Base-by-base conservation (phyloP, 208 protist genomes). In the Acanthamoeba sp. region DNA sequence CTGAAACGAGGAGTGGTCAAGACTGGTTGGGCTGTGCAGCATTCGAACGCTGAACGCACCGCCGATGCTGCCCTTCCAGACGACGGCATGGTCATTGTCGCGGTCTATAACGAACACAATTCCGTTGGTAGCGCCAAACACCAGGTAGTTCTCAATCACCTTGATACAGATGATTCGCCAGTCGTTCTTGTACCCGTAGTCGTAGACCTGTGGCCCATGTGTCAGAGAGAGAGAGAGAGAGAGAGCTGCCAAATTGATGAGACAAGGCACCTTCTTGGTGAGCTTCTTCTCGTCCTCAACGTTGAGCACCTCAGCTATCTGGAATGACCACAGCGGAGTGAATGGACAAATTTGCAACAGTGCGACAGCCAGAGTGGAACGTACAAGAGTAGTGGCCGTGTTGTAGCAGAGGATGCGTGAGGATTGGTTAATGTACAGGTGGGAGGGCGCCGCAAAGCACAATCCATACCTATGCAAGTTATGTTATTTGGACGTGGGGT, bases 31-130 rank as follows among this genome's bases (percentile, higher is more conserved):
- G 3, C 2, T 76, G 66, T 40, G 66, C 9, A 9, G 6, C 18
- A 76, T 62, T 5, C 55, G 55, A 7, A 27, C 22, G 20, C 2
- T 62, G 55, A 27, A 27, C 55, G 22, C 20, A 84, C 73, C 24
- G 40, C 73, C 73, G 27, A 84, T 52, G 24, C 38, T 84, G 73
- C 73, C 73, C 38, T 84, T 45, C 38, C 38, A 84, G 4, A 84
- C 40, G 27, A 84, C n/a, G 34, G 73, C 34, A 29, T 84, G 73
- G 36, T 84, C 73, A 22, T 84, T 29, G 10, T 48, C 73, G 22
- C 73, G 73, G 73, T 84, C 73, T 38, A 84, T n/a, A 20, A 84
- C 73, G 73, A 84, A 84, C 9, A 84, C 73, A 38, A 84, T 84
- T 9, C 73, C 73, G 73, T 84, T 12, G 6, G 73, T 84, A 3